Base-by-base conservation (phyloP, 306 rosid species). In the Biancaea sappan region DNA sequence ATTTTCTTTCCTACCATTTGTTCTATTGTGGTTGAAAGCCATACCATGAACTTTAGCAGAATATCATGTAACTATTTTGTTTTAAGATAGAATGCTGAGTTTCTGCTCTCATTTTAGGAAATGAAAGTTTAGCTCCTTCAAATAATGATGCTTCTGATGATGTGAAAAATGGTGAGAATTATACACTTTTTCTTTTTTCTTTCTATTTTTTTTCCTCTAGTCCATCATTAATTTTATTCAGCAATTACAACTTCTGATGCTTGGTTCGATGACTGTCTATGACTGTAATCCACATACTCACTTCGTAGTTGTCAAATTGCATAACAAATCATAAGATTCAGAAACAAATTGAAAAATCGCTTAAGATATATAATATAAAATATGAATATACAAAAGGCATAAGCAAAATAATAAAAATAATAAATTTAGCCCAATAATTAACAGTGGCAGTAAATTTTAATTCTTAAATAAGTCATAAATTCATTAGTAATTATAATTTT, bases 161-260 rank as follows among this genome's bases (percentile, higher is more conserved):
- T 66, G 94, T 11, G 14, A 89, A 86, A 79, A 96, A 77, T 58
- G 98, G 98, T 94, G 77, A 89, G 92, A n/a, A 62, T 19, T 60
- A 0, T 22, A 16, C 1, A 26, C 25, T 22, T 15, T 34, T n/a
- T n/a, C n/a, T n/a, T n/a, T n/a, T n/a, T n/a, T n/a, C n/a, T n/a
- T n/a, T n/a, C n/a, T n/a, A n/a, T n/a, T n/a, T n/a, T n/a, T n/a
- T 29, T 12, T 34, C 24, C 69, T 37, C n/a, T 62, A 19, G 68
- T 37, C 41, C 31, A 0, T 37, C 21, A 41, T 61, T 34, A 18
- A 34, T 4, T 32, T 61, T 22, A 12, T 61, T 61, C 28, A 1
- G 26, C 46, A 34, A 7, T 34, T 32, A 19, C 47, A 51, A 32
- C 66, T 72, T 65, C n/a, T 32, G 46, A 32, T 66, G 63, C 62